These are phyloP conservation scores for Tricholomella constricta DNA, from an alignment of 768 basidiomycete genomes.

Conservation along the genomic window DNA sequence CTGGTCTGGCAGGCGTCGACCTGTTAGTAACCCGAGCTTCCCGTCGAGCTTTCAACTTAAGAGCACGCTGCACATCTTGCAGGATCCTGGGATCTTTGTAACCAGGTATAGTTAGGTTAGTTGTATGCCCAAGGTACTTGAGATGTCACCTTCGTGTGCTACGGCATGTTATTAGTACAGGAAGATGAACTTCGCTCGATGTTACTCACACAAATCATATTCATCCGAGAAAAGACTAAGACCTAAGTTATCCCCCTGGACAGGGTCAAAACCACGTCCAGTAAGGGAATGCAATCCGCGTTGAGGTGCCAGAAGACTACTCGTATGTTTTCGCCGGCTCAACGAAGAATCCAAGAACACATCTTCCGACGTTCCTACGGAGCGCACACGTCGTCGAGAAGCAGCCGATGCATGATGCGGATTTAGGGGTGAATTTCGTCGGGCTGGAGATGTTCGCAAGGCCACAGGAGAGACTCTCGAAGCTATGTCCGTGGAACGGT, in stretches of 20 bases:
- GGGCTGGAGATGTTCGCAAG: conserved; percentile 8
- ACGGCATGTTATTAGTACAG: conserved; percentile 13
- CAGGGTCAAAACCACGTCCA: conserved; percentile 4
- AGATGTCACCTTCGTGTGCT: conserved; percentile 72
- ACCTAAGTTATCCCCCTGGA: conserved; percentile 9
- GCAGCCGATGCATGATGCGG: conserved; percentile 9
- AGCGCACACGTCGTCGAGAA: conserved; percentile 18
- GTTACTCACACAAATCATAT: conserved; percentile 70
- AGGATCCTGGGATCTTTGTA: conserved; percentile 72
- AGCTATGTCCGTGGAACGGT: conserved; percentile 7
- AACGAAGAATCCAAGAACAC: conserved; percentile 4
- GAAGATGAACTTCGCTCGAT: neutral
- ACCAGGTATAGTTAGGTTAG: neutral
- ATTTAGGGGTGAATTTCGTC: conserved; percentile 12
- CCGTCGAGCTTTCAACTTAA: conserved; percentile 72
- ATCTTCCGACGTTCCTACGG: conserved; percentile 14
- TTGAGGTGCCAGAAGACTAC: conserved; percentile 12
- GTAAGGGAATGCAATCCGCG: conserved; percentile 8
- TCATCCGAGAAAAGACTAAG: conserved; percentile 63
- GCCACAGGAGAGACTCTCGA: conserved; percentile 3
- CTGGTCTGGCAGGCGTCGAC: conserved; percentile 18
- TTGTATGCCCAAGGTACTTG: neutral
- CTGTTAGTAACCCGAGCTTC: conserved; percentile 58
- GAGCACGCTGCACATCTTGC: conserved; percentile 77
- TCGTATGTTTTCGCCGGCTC: conserved; percentile 5